Conservation (phyloP, 2,329 filamentous ascomycete genomes). For the Penicillium sp. region DNA sequence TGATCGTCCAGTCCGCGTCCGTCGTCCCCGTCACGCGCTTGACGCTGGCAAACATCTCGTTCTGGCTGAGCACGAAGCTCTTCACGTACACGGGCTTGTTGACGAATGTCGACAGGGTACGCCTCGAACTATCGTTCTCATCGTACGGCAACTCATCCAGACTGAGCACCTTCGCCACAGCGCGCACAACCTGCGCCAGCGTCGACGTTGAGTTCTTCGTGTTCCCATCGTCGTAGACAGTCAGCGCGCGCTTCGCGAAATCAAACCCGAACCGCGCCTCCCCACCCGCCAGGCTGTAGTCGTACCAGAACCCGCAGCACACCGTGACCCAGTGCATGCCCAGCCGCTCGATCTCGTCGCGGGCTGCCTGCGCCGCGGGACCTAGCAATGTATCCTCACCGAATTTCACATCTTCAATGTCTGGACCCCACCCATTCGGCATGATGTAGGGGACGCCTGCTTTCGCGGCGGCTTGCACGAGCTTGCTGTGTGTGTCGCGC, state of each 20-base stretch:
- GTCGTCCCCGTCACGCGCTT: conserved; percentile 62
- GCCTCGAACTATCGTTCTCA: conserved; percentile 35
- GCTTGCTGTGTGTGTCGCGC: conserved; percentile 52
- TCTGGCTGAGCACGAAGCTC: conserved; percentile 65
- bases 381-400: conserved; percentile 45
- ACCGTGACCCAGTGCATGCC: conserved; percentile 54
- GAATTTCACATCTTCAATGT: conserved; percentile 38
- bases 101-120: conserved; percentile 49
- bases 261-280: conserved; percentile 55
- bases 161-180: conserved; percentile 57
- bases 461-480: conserved; percentile 60
- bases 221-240: conserved; percentile 62
- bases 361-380: conserved; percentile 25
- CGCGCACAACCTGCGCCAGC: conserved; percentile 60
- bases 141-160: conserved; percentile 50
- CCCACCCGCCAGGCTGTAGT: conserved; percentile 52
- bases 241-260: conserved; percentile 48
- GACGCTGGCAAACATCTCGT: conserved; percentile 68
- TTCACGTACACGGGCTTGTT: conserved; percentile 59
- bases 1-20: conserved; percentile 66
- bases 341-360: conserved; percentile 47
- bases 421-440: conserved; percentile 54
- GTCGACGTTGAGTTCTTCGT: conserved; percentile 63
- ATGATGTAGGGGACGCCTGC: conserved; percentile 62
- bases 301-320: conserved; percentile 59